Conservation (phyloP, 257 asterid genomes). For the Misopates orontium region DNA sequence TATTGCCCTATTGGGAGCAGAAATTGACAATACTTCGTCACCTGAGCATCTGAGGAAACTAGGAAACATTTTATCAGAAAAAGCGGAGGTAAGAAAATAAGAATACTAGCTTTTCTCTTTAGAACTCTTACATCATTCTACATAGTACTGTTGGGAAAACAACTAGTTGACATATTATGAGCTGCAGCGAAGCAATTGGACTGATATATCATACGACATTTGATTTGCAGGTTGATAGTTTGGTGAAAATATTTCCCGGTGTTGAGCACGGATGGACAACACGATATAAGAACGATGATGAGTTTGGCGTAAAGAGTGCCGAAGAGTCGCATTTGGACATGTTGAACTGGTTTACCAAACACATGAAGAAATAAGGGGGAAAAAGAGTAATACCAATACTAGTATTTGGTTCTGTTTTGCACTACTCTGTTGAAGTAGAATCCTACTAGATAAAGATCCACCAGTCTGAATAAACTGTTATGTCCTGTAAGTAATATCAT, state of each 20-base stretch:
- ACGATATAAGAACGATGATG: slow-evolving; percentile 47
- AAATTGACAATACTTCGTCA: slow-evolving; percentile 40
- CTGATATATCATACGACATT: background rate
- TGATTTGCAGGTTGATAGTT: slow-evolving; percentile 55
- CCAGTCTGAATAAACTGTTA: no score
- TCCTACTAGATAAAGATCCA: no score
- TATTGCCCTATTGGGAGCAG: slow-evolving; percentile 63
- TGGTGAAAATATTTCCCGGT: slow-evolving; percentile 64
- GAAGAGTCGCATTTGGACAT: slow-evolving; percentile 59
- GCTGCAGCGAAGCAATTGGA: background rate
- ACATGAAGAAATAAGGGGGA: slow-evolving; percentile 35
- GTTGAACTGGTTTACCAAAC: slow-evolving; percentile 54
- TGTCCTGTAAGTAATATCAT: no score
- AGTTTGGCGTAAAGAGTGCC: slow-evolving; percentile 49
- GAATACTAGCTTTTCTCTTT: background rate
- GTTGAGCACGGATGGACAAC: slow-evolving; percentile 68
- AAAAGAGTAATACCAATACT: background rate
- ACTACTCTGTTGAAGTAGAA: no score
- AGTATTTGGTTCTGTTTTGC: no score
- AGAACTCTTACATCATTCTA: no score
- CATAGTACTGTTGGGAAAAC: no score
- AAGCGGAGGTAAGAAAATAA: slow-evolving; percentile 37
- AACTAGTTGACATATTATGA: no score
- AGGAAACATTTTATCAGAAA: slow-evolving; percentile 44
- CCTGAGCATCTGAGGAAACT: slow-evolving; percentile 44